Base-by-base conservation (phyloP, 768 basidiomycete genomes). In the Hygrocybe coccinea region DNA sequence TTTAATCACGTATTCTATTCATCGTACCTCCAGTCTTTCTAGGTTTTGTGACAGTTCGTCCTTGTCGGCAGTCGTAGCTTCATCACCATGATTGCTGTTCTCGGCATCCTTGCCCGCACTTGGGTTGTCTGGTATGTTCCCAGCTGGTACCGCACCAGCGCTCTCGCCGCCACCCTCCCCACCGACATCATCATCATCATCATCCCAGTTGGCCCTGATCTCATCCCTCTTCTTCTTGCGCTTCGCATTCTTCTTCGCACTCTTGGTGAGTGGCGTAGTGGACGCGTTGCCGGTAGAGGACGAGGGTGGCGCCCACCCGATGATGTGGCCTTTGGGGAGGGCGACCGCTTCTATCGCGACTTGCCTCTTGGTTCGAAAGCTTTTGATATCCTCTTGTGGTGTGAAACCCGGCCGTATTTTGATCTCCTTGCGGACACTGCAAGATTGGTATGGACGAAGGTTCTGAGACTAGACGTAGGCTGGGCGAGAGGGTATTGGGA, bases 401-500 rank as follows among this genome's bases (percentile, higher is more conserved):
- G 91, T 95, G 71, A 87, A 97, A 0, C 94, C 94, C 2, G 92
- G 94, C 24, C 94, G 79, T 60, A 97, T 86, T 75, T 87, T 94
- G 55, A 88, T 75, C 71, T 94, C 82, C 71, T 94, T 95, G 59
- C 94, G 86, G 34, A 91, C 70, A 47, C 94, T 97, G 68, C 50
- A 53, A 29, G 29, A 29, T 29, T 29, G 22, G 24, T 4, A 22
- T 25, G 43, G 46, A 36, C 5, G 34, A 45, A n/a, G 10, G 41
- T 52, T 12, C 35, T 11, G 39, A 48, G 33, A 29, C 29, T 3
- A 29, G 29, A 29, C 29, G 29, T 48, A 14, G 61, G 59, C 49
- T 52, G 53, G 51, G 59, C 43, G 59, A 54, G 41, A 55, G 58
- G 7, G 22, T 44, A 50, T 39, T 33, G 41, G 55, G 22, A 76